These are phyloP conservation scores for Helianthus annuus DNA, from an alignment of 129 eudicot genomes.

Conservation along the genomic window DNA sequence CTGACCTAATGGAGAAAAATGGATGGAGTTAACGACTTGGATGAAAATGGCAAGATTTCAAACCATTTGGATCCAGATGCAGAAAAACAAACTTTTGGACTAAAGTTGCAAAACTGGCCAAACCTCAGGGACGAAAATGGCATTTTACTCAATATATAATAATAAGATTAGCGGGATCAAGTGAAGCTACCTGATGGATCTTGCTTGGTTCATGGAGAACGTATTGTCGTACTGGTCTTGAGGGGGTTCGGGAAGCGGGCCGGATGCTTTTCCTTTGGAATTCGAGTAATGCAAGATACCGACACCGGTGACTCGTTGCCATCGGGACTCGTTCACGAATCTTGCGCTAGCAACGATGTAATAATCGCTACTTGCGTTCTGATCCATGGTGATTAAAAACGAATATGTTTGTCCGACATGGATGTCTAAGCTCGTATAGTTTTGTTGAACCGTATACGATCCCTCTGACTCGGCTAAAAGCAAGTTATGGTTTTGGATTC, in stretches of 20 bases:
- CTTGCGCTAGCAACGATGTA: slow-evolving; percentile 56
- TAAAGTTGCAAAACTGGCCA: too few relatives aligned
- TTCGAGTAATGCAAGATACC: slow-evolving; percentile 49
- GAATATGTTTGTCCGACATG: slow-evolving; percentile 54
- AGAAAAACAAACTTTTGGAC: too few relatives aligned
- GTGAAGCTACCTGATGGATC: slow-evolving; percentile 73
- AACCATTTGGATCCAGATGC: too few relatives aligned
- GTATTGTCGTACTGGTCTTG: slow-evolving; percentile 38
- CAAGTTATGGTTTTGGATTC: slow-evolving; percentile 81
- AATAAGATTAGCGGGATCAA: background rate
- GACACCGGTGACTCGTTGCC: slow-evolving; percentile 48
- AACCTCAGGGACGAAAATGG: too few relatives aligned
- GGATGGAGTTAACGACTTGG: too few relatives aligned
- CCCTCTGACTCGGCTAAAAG: slow-evolving; percentile 86
- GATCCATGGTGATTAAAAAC: slow-evolving; percentile 51
- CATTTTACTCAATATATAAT: too few relatives aligned
- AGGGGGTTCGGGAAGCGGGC: slow-evolving; percentile 54
- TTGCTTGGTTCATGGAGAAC: slow-evolving; percentile 52
- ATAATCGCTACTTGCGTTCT: slow-evolving; percentile 52
- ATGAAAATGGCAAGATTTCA: too few relatives aligned
- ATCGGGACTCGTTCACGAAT: slow-evolving; percentile 41
- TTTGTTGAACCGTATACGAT: slow-evolving; percentile 85
- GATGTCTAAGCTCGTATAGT: slow-evolving; percentile 66
- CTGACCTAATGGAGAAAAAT: too few relatives aligned
- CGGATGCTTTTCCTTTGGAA: slow-evolving; percentile 50